Percentiles rank a stretch among this genome's conserved stretches.
Conservation (phyloP, 2,329 filamentous ascomycete species). For the Arthrobotrys entomopaga region DNA sequence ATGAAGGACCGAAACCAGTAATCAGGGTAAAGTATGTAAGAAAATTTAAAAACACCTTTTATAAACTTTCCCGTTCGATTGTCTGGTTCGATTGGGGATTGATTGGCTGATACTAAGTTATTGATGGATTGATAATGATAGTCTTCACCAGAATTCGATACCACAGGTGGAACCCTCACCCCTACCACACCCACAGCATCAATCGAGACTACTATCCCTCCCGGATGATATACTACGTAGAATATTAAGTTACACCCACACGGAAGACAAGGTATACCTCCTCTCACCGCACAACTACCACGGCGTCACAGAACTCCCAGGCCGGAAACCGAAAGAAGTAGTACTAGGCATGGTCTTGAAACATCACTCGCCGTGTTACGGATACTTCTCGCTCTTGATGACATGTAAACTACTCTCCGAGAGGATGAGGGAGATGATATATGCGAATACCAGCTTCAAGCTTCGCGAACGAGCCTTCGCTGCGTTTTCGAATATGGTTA, state of each 20-base stretch:
- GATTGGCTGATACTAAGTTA: no score
- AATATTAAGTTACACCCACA: constrained; percentile 19
- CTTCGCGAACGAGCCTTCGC: constrained; percentile 6
- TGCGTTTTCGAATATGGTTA: constrained; percentile 1
- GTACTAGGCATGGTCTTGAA: constrained; percentile 12
- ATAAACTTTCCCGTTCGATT: no score
- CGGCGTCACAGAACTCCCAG: neutral
- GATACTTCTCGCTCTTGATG: constrained; percentile 23
- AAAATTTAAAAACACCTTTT: no score
- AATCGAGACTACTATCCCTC: constrained; percentile 6
- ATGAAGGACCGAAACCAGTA: neutral
- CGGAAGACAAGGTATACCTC: constrained; percentile 21
- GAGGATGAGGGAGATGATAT: constrained; percentile 20
- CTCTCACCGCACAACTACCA: constrained; percentile 27
- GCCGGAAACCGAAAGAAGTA: neutral
- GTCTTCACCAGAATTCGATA: no score
- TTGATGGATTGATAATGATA: no score
- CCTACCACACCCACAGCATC: neutral
- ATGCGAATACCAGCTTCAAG: neutral
- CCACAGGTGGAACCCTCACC: no score
- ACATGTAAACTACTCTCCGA: constrained; percentile 2
- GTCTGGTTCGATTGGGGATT: no score
- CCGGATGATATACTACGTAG: constrained; percentile 7
- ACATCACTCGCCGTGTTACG: constrained; percentile 30
- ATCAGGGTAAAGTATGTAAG: constrained; percentile 8